Evolutionary conservation across 2,329 filamentous ascomycete genomes (phyloP).

Genomic region (Cladosporium sphaerospermum): DNA sequence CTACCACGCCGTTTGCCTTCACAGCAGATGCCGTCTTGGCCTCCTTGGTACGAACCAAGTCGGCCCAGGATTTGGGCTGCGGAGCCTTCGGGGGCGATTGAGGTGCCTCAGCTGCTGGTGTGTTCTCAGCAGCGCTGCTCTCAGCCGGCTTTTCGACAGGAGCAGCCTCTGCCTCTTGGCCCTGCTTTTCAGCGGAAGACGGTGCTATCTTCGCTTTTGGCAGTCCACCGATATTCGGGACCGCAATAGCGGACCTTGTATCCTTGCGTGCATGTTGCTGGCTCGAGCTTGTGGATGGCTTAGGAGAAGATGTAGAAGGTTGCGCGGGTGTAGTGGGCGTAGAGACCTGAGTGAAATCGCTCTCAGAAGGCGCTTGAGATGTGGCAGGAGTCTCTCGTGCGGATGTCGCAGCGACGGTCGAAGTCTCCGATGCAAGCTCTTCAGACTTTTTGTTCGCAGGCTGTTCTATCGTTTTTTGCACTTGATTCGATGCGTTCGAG

Average conservation of each 20-base stretch:
- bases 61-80: slow-evolving; percentile 58
- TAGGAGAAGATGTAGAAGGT: slow-evolving; percentile 24
- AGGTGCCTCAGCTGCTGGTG: slow-evolving; percentile 27
- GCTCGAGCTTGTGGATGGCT: slow-evolving; percentile 25
- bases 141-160: neutral
- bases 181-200: slow-evolving; percentile 32
- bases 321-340: slow-evolving; percentile 47
- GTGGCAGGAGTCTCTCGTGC: slow-evolving; percentile 52
- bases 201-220: slow-evolving; percentile 38
- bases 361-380: slow-evolving; percentile 53
- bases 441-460: slow-evolving; percentile 13
- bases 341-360: slow-evolving; percentile 36
- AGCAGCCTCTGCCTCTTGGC: neutral
- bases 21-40: slow-evolving; percentile 28
- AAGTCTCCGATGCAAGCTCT: slow-evolving; percentile 36
- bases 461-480: neutral
- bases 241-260: slow-evolving; percentile 39
- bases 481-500: slow-evolving; percentile 6
- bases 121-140: neutral
- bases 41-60: slow-evolving; percentile 53
- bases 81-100: slow-evolving; percentile 36
- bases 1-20: slow-evolving; percentile 19
- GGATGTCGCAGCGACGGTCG: slow-evolving; percentile 39
- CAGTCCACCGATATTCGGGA: slow-evolving; percentile 48
- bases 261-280: slow-evolving; percentile 32